Evolutionary conservation across 2,329 filamentous ascomycete species (phyloP).

Genomic region (Huntiella moniliformis): DNA sequence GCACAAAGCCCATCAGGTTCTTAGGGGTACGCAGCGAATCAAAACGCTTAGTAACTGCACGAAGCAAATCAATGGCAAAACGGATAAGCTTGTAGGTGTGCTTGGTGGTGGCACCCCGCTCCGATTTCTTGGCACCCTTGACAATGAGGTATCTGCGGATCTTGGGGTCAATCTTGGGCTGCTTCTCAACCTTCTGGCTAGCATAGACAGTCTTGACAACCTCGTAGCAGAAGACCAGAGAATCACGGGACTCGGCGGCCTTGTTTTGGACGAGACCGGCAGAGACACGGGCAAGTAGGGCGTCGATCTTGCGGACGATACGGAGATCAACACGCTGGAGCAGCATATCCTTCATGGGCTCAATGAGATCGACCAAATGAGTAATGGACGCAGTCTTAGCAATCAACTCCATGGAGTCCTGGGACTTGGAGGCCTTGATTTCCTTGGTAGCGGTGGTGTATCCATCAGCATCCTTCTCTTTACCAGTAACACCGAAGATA

Average conservation of each 20-base stretch:
- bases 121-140: conserved; percentile 56
- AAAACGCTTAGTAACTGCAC: conserved; percentile 71
- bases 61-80: conserved; percentile 74
- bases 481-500: conserved; percentile 77
- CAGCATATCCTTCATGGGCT: conserved; percentile 60
- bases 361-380: conserved; percentile 55
- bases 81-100: conserved; percentile 74
- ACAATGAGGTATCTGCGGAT: conserved; percentile 63
- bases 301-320: conserved; percentile 77
- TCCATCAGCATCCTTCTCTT: conserved; percentile 93
- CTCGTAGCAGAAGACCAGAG: conserved; percentile 89
- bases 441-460: conserved; percentile 95
- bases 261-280: conserved; percentile 69
- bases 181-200: conserved; percentile 32
- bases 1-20: conserved; percentile 72
- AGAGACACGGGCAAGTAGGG: conserved; percentile 65
- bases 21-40: conserved; percentile 58
- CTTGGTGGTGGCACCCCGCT: conserved; percentile 53
- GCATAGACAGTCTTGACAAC: conserved; percentile 75
- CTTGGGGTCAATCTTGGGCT: conserved; percentile 39
- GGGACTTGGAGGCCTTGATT: conserved; percentile 94
- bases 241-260: conserved; percentile 57
- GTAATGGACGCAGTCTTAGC: conserved; percentile 63
- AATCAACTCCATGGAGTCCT: conserved; percentile 88
- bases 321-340: conserved; percentile 68